Conservation (phyloP, 345 rosid species). For the Sonneratia alba region DNA sequence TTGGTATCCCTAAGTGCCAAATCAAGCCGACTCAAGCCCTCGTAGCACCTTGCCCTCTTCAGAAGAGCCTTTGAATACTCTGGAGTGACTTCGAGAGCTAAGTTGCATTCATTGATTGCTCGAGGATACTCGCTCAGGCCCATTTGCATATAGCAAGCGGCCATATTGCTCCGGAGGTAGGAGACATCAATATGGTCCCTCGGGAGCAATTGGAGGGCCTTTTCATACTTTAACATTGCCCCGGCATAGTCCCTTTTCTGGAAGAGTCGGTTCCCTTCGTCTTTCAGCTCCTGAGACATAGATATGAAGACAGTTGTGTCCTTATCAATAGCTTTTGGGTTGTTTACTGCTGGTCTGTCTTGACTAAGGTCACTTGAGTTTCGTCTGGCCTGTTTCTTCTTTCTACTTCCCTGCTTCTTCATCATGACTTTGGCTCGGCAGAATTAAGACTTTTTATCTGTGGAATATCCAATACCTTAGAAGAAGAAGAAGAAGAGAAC, state of each 20-base stretch:
- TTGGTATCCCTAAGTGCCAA: constrained; percentile 65
- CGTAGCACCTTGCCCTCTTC: constrained; percentile 86
- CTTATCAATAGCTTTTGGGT: constrained; percentile 30
- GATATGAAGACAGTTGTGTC: constrained; percentile 44
- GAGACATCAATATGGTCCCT: constrained; percentile 49
- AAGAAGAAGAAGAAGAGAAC: not conserved
- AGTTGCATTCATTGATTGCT: constrained; percentile 68
- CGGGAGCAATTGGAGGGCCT: constrained; percentile 77
- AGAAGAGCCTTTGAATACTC: constrained; percentile 60
- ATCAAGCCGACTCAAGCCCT: constrained; percentile 73
- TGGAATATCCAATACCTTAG: not conserved
- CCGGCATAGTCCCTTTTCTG: constrained; percentile 66
- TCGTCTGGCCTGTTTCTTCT: constrained; percentile 30
- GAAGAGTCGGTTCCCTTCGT: constrained; percentile 76
- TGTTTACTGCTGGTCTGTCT: constrained; percentile 19
- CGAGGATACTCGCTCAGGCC: constrained; percentile 60
- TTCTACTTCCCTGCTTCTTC: constrained; percentile 45
- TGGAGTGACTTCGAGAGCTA: constrained; percentile 64
- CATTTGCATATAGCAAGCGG: constrained; percentile 87
- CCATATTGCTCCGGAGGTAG: constrained; percentile 64
- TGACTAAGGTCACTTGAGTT: constrained; percentile 29
- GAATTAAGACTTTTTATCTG: constrained; percentile 7
- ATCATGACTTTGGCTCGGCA: constrained; percentile 12
- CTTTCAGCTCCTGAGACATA: constrained; percentile 63
- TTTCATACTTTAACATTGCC: constrained; percentile 67